Evolutionary conservation across 2,329 filamentous ascomycete species (phyloP).

Genomic region (Colletotrichum plurivorum): DNA sequence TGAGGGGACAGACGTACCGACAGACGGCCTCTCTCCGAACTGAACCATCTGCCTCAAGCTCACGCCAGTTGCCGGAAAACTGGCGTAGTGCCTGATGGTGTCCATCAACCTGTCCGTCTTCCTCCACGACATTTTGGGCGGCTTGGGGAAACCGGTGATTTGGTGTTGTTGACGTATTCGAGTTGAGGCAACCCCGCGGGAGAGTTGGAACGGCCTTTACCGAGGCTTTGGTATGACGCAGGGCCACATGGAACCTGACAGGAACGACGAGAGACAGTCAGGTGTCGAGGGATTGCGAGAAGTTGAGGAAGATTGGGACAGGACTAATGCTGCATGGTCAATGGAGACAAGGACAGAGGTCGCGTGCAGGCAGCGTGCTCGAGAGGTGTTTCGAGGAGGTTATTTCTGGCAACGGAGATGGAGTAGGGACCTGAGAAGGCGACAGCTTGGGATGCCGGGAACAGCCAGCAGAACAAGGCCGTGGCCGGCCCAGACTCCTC

Average conservation of each 20-base stretch:
- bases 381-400: slow-evolving; percentile 34
- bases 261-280: slow-evolving; percentile 10
- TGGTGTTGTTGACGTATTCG: slow-evolving; percentile 21
- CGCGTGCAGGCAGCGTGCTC: slow-evolving; percentile 26
- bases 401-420: slow-evolving; percentile 40
- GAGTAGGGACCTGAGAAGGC: slow-evolving; percentile 19
- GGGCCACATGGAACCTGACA: slow-evolving; percentile 41
- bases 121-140: slow-evolving; percentile 89
- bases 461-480: slow-evolving; percentile 30
- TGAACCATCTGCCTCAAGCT: slow-evolving; percentile 99
- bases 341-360: slow-evolving; percentile 22
- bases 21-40: slow-evolving; percentile 94
- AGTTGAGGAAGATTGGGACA: background rate
- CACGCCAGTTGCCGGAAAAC: slow-evolving; percentile 95
- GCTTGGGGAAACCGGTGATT: slow-evolving; percentile 41
- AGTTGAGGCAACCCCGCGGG: slow-evolving; percentile 42
- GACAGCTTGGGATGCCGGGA: slow-evolving; percentile 35
- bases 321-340: slow-evolving; percentile 35
- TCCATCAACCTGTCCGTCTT: slow-evolving; percentile 92
- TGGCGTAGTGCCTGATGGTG: slow-evolving; percentile 96
- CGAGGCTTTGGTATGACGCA: slow-evolving; percentile 43
- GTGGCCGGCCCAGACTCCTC: slow-evolving; percentile 10
- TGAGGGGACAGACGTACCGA: slow-evolving; percentile 70
- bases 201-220: slow-evolving; percentile 39
- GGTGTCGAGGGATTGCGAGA: slow-evolving; percentile 12